Conservation (phyloP, 306 rosid species). For the Quercus mongolica region DNA sequence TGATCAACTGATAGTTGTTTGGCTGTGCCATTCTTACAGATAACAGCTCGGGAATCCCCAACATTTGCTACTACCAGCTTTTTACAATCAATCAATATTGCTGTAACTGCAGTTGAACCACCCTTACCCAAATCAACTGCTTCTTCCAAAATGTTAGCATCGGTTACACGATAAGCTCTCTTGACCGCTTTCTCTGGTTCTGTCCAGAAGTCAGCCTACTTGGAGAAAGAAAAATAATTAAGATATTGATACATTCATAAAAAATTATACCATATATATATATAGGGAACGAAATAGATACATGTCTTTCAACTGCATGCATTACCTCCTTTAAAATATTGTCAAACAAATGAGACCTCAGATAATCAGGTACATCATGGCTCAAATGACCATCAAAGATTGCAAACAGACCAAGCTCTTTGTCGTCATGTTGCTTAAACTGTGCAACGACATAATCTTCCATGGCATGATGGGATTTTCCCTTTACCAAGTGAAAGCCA, state of each 20-base stretch:
- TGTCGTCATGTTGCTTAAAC: conserved; percentile 65
- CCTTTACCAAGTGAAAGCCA: conserved; percentile 91
- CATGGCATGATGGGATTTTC: conserved; percentile 74
- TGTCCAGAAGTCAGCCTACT: conserved; percentile 80
- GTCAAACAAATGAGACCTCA: conserved; percentile 66
- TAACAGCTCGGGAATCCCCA: conserved; percentile 93
- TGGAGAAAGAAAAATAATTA: not conserved
- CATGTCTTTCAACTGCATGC: not conserved
- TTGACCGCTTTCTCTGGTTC: conserved; percentile 57
- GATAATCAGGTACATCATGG: conserved; percentile 70
- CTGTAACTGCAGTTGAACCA: conserved; percentile 98
- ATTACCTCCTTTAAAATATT: conserved; percentile 80
- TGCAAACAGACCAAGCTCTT: conserved; percentile 91
- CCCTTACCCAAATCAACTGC: conserved; percentile 80
- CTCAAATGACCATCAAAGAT: conserved; percentile 96
- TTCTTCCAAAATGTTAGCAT: conserved; percentile 62
- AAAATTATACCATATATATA: not conserved
- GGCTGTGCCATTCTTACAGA: conserved; percentile 65
- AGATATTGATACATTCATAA: not conserved
- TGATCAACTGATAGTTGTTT: conserved; percentile 82
- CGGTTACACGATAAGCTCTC: conserved; percentile 74
- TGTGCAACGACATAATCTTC: conserved; percentile 86
- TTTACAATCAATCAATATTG: conserved; percentile 77
- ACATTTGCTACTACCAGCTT: conserved; percentile 80
- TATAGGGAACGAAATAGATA: not conserved